Evolutionary conservation across 23 red algal genomes (phyloP), one percentile per base, ranked within the genome.

Genomic region (Gracilaria gracilis): DNA sequence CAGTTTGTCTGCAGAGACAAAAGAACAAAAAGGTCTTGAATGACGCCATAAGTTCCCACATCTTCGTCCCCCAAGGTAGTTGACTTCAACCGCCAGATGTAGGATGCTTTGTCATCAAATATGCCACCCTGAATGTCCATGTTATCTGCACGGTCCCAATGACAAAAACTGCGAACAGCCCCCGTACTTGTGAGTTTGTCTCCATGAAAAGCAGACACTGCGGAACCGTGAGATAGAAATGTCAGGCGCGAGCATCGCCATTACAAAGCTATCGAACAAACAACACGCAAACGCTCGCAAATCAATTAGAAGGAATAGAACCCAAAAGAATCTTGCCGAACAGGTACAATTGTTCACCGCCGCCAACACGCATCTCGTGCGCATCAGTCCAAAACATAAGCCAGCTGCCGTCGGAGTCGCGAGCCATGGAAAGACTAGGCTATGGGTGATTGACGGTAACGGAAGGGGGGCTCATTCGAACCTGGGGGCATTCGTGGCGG

Each of bases 361-460:
- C 97, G 21, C 88, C 55, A 11, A 81, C 86, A 37, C 79, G 82
- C 36, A 94, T 67, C 75, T 98, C 97, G 53, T 95, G 90, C 0
- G 81, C 86, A 80, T 98, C 97, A 27, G 85, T 75, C 83, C 82
- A 95, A 64, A 87, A 98, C 64, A 98, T 83, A 25, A 91, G 38
- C 12, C 90, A 42, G 37, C 64, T 66, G 25, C 83, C 90, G 50
- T 88, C 47, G 1, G 27, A 46, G 57, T 82, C 84, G 20, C 84
- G 72, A 64, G 84, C 77, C 7, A 95, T 58, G 16, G 81, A 57
- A 17, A 55, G 40, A 51, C 53, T 54, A 4, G 58, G 17, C 8
- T 35, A 3, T 24, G 23, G 9, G 11, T 89, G 69, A 57, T 62
- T 46, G 27, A 25, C 31, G 17, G 51, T 38, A 19, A 25, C 29